A percentile compares a stretch with the other conserved stretches of the same genome.
These are phyloP conservation scores for Elsinoe fawcettii DNA, from an alignment of 2,329 filamentous ascomycete species.

Conservation along the genomic window DNA sequence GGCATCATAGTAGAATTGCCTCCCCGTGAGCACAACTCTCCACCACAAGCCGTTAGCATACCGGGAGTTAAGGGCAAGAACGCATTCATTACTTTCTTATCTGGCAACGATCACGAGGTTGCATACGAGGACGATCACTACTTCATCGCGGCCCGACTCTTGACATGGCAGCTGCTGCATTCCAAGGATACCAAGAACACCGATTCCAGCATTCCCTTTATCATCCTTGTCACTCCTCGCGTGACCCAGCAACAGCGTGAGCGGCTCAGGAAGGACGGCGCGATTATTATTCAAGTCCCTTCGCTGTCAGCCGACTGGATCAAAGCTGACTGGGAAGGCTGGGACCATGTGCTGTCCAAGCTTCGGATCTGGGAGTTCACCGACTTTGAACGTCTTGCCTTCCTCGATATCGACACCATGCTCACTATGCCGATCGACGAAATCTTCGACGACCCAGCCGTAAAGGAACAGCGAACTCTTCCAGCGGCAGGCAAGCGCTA, in stretches of 20 bases:
- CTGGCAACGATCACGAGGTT: slow-evolving; percentile 20
- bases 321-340: slow-evolving; percentile 24
- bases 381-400: slow-evolving; percentile 31
- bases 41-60: slow-evolving; percentile 6
- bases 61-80: slow-evolving; percentile 18
- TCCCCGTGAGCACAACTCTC: neutral
- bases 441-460: slow-evolving; percentile 31
- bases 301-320: slow-evolving; percentile 29
- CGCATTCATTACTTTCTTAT: slow-evolving; percentile 27
- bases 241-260: slow-evolving; percentile 24
- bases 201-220: slow-evolving; percentile 24
- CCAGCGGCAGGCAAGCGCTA: neutral
- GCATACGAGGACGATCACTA: slow-evolving; percentile 25
- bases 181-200: slow-evolving; percentile 24
- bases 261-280: slow-evolving; percentile 25
- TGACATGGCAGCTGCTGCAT: slow-evolving; percentile 28
- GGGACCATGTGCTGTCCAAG: slow-evolving; percentile 34
- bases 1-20: neutral
- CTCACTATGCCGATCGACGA: slow-evolving; percentile 26
- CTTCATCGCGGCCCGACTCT: slow-evolving; percentile 26
- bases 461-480: slow-evolving; percentile 21
- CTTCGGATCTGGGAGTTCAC: slow-evolving; percentile 34
- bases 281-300: slow-evolving; percentile 23
- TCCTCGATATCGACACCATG: slow-evolving; percentile 32
- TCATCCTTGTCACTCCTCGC: slow-evolving; percentile 26